phyloP scores from a whole-genome alignment of 2,329 filamentous ascomycete genomes.

The Diaporthe citrichinensis region DNA sequence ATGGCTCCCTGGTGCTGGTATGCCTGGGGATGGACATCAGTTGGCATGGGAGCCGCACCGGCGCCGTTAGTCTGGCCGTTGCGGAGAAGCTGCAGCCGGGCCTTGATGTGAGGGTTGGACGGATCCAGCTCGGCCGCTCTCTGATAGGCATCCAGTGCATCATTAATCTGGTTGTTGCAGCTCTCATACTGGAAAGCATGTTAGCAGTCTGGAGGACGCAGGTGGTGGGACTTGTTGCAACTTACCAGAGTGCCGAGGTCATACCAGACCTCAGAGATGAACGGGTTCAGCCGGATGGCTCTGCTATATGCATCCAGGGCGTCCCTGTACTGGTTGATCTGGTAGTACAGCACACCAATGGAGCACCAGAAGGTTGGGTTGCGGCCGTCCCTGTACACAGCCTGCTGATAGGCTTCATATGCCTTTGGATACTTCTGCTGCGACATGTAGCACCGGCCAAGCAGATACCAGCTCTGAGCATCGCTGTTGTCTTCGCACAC shows the following conservation, averaged over 20 bases:
- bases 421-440: constrained; percentile 99
- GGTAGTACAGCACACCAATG: constrained; percentile 98
- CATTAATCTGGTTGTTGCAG: constrained; percentile 98
- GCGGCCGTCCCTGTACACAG: constrained; percentile 96
- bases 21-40: constrained; percentile 95
- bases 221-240: constrained; percentile 48
- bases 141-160: constrained; percentile 96
- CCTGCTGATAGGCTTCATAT: constrained; percentile 98
- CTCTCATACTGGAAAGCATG: constrained; percentile 82
- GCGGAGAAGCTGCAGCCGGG: constrained; percentile 88
- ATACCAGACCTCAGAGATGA: constrained; percentile 99
- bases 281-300: constrained; percentile 95
- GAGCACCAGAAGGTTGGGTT: constrained; percentile 99
- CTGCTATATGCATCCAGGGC: constrained; percentile 97
- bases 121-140: constrained; percentile 95
- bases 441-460: constrained; percentile 99
- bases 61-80: constrained; percentile 82
- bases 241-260: constrained; percentile 94
- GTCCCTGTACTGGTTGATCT: constrained; percentile 99
- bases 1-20: constrained; percentile 89
- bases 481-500: constrained; percentile 82
- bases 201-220: constrained; percentile 44
- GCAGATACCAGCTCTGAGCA: constrained; percentile 98
- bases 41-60: constrained; percentile 87
- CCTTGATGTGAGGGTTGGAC: constrained; percentile 94